Evolutionary conservation across 306 rosid species (phyloP).

Genomic region (Psophocarpus tetragonolobus): DNA sequence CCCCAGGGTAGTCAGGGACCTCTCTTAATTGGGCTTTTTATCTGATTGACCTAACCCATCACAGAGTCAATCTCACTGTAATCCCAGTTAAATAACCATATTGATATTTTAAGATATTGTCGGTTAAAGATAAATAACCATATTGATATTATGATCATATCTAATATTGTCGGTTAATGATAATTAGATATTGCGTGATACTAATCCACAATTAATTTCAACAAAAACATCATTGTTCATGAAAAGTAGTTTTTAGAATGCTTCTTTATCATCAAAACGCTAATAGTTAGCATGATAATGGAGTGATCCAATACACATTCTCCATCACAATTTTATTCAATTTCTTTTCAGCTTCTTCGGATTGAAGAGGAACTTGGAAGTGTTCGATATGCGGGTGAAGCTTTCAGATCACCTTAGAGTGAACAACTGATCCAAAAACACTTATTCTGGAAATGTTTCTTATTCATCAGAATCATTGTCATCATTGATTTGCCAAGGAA

Average conservation of each 20-base stretch:
- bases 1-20: no score
- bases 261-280: not conserved
- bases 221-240: not conserved
- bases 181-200: no score
- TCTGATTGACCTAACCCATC: no score
- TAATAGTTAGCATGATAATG: constrained; percentile 2
- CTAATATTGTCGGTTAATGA: no score
- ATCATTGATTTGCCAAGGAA: constrained; percentile 19
- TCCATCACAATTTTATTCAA: constrained; percentile 3
- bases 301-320: constrained; percentile 9
- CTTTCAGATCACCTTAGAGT: constrained; percentile 80
- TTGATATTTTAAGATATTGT: no score
- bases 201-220: no score
- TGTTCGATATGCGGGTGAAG: constrained; percentile 93
- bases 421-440: constrained; percentile 1
- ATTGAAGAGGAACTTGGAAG: constrained; percentile 93
- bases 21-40: no score
- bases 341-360: constrained; percentile 84
- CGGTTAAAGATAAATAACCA: no score
- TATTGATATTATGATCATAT: no score
- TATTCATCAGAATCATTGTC: constrained; percentile 11
- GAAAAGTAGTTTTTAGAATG: not conserved
- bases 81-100: no score
- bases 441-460: not conserved
- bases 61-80: no score